Evolutionary conservation across 2,329 filamentous ascomycete species (phyloP).

Genomic region (Trichoderma koningii): DNA sequence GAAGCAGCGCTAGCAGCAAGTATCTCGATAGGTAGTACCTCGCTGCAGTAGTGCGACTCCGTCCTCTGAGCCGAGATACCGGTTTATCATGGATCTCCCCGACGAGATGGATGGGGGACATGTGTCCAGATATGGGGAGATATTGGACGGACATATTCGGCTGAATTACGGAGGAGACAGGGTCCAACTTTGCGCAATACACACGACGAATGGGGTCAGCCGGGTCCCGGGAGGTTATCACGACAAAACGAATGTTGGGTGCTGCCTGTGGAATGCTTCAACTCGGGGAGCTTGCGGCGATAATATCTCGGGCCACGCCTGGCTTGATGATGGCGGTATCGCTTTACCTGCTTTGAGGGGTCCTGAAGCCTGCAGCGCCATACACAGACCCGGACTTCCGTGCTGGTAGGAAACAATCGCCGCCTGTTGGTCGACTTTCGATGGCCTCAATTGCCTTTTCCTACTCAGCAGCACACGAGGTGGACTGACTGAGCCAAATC

Average conservation of each 20-base stretch:
- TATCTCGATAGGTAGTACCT: neutral
- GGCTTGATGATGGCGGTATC: neutral
- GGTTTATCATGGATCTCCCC: constrained; percentile 5
- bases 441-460: neutral
- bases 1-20: neutral
- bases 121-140: constrained; percentile 14
- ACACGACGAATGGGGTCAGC: neutral
- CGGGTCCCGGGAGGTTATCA: neutral
- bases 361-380: neutral
- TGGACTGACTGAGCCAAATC: constrained; percentile 20
- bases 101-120: neutral
- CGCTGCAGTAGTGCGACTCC: too few relatives aligned
- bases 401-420: neutral
- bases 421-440: neutral
- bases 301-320: neutral
- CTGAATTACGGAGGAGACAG: constrained; percentile 26
- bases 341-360: neutral
- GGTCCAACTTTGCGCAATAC: neutral
- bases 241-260: neutral
- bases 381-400: neutral
- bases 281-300: constrained; percentile 1
- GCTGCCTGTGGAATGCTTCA: constrained; percentile 7
- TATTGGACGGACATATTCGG: constrained; percentile 12
- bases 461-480: neutral
- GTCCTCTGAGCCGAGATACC: constrained; percentile 15